Percentiles rank a stretch among this genome's conserved stretches.
phyloP scores from a whole-genome alignment of 208 protist genomes.

The Phytomonas sp. region DNA sequence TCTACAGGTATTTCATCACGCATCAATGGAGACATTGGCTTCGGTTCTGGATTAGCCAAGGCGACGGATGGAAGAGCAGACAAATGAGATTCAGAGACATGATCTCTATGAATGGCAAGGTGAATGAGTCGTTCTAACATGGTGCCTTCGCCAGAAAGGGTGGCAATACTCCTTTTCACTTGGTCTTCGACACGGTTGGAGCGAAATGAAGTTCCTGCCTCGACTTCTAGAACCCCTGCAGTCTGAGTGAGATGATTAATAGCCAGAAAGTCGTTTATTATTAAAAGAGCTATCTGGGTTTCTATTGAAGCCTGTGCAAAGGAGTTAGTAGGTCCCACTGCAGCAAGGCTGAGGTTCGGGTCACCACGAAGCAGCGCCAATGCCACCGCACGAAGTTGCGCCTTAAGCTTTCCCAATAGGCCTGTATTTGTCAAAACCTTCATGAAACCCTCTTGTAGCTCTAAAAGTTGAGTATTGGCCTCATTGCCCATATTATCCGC shows the following conservation, averaged over 20 bases:
- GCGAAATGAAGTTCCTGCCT: slow-evolving; percentile 14
- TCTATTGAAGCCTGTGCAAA: slow-evolving; percentile 15
- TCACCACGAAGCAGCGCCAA: slow-evolving; percentile 65
- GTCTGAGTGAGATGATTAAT: slow-evolving; percentile 41
- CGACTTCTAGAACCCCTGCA: slow-evolving; percentile 54
- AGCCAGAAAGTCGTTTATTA: slow-evolving; percentile 68
- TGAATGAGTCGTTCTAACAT: slow-evolving; percentile 29
- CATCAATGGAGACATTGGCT: neutral
- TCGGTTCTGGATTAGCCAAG: neutral
- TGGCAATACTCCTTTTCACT: neutral
- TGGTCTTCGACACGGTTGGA: slow-evolving; percentile 1
- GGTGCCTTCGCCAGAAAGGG: slow-evolving; percentile 21
- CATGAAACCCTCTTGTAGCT: slow-evolving; percentile 66
- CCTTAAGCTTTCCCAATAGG: slow-evolving; percentile 57
- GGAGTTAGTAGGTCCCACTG: slow-evolving; percentile 23
- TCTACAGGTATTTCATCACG: neutral
- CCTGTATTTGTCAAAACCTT: slow-evolving; percentile 49
- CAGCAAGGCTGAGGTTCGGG: slow-evolving; percentile 26
- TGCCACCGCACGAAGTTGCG: slow-evolving; percentile 59
- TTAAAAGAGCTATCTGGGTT: slow-evolving; percentile 39
- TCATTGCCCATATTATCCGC: slow-evolving; percentile 48
- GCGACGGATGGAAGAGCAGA: neutral
- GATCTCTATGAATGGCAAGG: neutral
- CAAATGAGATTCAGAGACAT: neutral
- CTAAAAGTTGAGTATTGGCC: slow-evolving; percentile 51